These are phyloP conservation scores for Sphagnurus paluster DNA, from an alignment of 1,284 basidiomycete genomes.

Conservation along the genomic window DNA sequence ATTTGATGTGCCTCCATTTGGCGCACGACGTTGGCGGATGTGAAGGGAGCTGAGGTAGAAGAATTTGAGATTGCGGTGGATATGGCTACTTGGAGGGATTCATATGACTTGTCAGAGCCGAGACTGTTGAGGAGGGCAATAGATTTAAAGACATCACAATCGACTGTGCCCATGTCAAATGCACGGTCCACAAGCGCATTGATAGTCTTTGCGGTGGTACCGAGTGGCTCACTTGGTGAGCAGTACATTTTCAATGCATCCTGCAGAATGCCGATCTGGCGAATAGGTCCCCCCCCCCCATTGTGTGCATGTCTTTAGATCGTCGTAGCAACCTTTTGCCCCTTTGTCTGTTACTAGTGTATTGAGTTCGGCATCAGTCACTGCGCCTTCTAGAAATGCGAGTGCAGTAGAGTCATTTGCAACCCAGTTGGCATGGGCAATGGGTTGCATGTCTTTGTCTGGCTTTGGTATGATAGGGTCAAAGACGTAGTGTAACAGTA, in stretches of 20 bases:
- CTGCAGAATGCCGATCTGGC: constrained; percentile 19
- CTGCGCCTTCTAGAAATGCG: constrained; percentile 3
- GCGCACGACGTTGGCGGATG: constrained; percentile 4
- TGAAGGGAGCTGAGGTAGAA: constrained; percentile 1
- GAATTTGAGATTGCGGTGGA: constrained; percentile 5
- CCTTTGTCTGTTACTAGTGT: constrained; percentile 1
- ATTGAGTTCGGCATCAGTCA: constrained; percentile 4
- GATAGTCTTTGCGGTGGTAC: constrained; percentile 5
- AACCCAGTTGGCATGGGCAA: constrained; percentile 13
- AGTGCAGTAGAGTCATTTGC: constrained; percentile 7
- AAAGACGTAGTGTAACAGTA: constrained; percentile 16
- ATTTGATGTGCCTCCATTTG: constrained; percentile 3
- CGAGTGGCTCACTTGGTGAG: constrained; percentile 3
- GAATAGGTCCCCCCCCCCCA: constrained; percentile 19
- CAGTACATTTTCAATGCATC: constrained; percentile 15
- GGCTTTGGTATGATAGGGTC: constrained; percentile 1
- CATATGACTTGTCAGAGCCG: constrained; percentile 2
- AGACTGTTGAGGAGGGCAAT: constrained; percentile 12
- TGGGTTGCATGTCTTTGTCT: constrained; percentile 1
- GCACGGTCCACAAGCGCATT: constrained; percentile 7
- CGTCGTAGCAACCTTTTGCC: constrained; percentile 8
- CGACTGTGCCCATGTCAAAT: constrained; percentile 8
- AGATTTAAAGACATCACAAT: constrained; percentile 11
- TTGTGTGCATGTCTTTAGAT: constrained; percentile 13
- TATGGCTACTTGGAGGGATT: constrained; percentile 4